Conservation (phyloP, 306 rosid species). For the Albizia julibrissin region DNA sequence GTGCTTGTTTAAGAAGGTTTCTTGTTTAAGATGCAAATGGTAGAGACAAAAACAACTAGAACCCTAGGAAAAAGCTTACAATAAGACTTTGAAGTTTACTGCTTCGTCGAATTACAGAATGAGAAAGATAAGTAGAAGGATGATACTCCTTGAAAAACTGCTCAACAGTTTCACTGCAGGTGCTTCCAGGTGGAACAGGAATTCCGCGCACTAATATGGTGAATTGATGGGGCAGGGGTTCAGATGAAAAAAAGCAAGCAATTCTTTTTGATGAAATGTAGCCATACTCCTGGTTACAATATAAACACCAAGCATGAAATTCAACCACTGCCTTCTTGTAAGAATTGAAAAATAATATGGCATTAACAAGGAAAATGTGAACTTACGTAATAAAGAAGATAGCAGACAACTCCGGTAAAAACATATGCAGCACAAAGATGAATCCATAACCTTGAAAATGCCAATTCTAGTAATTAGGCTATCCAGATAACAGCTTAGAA, state of each 20-base stretch:
- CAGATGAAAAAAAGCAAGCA: slow-evolving; percentile 53
- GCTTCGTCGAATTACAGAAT: slow-evolving; percentile 57
- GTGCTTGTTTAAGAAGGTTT: neutral
- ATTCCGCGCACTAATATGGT: slow-evolving; percentile 67
- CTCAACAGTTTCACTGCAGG: slow-evolving; percentile 65
- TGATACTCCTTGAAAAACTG: slow-evolving; percentile 69
- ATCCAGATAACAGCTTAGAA: slow-evolving; percentile 23
- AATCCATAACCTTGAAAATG: slow-evolving; percentile 78
- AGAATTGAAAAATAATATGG: slow-evolving; percentile 20
- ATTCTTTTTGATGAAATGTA: slow-evolving; percentile 72
- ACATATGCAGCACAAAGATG: slow-evolving; percentile 81
- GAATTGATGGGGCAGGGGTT: slow-evolving; percentile 67
- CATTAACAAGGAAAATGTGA: slow-evolving; percentile 29
- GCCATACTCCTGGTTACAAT: slow-evolving; percentile 56
- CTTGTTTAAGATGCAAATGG: neutral
- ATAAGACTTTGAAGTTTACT: slow-evolving; percentile 62
- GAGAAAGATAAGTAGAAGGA: slow-evolving; percentile 78
- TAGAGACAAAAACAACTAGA: slow-evolving; percentile 15
- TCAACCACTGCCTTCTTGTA: slow-evolving; percentile 7
- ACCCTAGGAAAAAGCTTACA: slow-evolving; percentile 50
- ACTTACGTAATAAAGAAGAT: slow-evolving; percentile 82
- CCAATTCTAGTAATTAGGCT: slow-evolving; percentile 44
- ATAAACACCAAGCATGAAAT: slow-evolving; percentile 33
- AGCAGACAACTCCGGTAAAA: slow-evolving; percentile 84
- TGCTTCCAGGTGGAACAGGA: slow-evolving; percentile 69